Conservation (phyloP, 208 protist genomes). For the Histomonas meleagridis region DNA sequence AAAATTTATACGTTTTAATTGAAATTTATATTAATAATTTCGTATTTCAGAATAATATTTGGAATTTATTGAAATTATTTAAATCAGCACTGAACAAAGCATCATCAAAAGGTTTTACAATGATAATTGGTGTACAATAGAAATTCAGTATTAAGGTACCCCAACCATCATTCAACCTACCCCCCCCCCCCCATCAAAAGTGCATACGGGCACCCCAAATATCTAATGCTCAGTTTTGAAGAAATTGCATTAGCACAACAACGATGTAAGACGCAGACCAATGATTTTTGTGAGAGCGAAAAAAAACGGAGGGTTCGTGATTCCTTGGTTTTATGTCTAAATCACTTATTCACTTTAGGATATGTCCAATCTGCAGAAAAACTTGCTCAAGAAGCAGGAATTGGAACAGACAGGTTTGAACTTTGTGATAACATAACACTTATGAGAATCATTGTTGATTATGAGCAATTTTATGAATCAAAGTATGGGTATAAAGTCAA, state of each 20-base stretch:
- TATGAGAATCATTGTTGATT: neutral
- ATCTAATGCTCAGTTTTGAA: too few relatives aligned
- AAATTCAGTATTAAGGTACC: too few relatives aligned
- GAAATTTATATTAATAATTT: too few relatives aligned
- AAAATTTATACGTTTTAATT: too few relatives aligned
- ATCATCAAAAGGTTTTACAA: too few relatives aligned
- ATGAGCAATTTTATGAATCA: neutral
- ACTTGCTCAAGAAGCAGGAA: conserved; percentile 8
- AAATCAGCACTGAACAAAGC: too few relatives aligned
- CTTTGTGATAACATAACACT: conserved; percentile 2
- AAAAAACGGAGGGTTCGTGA: neutral
- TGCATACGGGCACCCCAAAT: too few relatives aligned
- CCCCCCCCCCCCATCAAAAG: too few relatives aligned
- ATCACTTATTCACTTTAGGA: neutral
- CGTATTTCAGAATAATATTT: too few relatives aligned
- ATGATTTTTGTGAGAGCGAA: neutral
- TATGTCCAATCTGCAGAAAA: neutral
- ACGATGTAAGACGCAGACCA: neutral
- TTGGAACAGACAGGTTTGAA: conserved; percentile 13
- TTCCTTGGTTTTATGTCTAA: neutral
- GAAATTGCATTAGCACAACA: neutral
- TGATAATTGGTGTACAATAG: too few relatives aligned
- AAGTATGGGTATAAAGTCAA: neutral
- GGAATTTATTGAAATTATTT: too few relatives aligned
- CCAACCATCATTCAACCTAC: too few relatives aligned